Evolutionary conservation across 2,329 filamentous ascomycete genomes (phyloP).

Genomic region (Pseudogymnoascus sp.): DNA sequence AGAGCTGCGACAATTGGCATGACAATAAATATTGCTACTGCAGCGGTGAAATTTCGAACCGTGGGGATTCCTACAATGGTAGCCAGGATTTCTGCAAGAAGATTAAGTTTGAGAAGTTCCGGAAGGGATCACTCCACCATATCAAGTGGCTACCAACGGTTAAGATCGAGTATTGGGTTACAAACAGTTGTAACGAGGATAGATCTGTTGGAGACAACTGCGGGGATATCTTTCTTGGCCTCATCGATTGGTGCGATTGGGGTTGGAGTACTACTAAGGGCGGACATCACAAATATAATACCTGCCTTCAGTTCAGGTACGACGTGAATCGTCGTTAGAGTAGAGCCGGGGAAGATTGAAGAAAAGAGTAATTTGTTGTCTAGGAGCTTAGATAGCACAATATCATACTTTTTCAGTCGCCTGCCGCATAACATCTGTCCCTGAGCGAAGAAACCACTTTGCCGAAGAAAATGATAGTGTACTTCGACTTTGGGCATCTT

Average conservation of each 20-base stretch:
- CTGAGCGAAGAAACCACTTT: no score
- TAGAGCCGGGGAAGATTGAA: background rate
- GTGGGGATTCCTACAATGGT: background rate
- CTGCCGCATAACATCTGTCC: background rate
- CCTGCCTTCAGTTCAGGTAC: background rate
- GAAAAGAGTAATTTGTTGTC: background rate
- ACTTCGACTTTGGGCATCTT: no score
- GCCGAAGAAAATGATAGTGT: no score
- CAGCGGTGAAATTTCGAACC: background rate
- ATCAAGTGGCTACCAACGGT: background rate
- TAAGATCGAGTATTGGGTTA: background rate
- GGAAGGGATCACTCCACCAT: background rate
- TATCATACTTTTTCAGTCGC: background rate
- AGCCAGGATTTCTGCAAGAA: background rate
- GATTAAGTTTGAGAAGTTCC: background rate
- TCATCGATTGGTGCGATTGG: background rate
- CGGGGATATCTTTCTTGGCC: background rate
- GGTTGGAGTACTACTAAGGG: background rate
- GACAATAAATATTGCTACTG: background rate
- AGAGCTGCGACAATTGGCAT: background rate
- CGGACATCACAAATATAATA: background rate
- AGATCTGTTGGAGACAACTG: background rate
- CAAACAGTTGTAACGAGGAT: background rate
- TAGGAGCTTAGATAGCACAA: background rate
- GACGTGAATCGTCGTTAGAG: background rate